Conservation (phyloP, 495 filamentous ascomycete species). For the Elasticomyces elasticus region DNA sequence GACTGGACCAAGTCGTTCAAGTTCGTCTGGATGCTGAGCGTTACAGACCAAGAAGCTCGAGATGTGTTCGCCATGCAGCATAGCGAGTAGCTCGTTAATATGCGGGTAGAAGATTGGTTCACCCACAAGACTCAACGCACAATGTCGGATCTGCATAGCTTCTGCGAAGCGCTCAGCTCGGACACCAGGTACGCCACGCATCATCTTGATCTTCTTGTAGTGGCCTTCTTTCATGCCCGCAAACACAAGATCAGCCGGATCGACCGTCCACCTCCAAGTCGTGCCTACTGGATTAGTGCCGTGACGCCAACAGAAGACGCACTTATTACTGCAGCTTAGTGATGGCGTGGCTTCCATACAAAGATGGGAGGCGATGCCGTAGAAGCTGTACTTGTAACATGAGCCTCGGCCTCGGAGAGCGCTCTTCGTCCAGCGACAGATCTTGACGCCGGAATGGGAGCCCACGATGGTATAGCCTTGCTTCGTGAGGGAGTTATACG, state of each 20-base stretch:
- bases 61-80: slow-evolving; percentile 78
- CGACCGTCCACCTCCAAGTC: slow-evolving; percentile 91
- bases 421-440: slow-evolving; percentile 96
- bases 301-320: slow-evolving; percentile 97
- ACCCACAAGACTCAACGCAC: slow-evolving; percentile 80
- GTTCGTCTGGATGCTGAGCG: slow-evolving; percentile 90
- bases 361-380: slow-evolving; percentile 87
- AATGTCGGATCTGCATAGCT: slow-evolving; percentile 86
- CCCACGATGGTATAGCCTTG: slow-evolving; percentile 94
- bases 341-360: slow-evolving; percentile 98
- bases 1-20: slow-evolving; percentile 67
- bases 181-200: slow-evolving; percentile 86
- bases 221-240: slow-evolving; percentile 80
- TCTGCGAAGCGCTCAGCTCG: slow-evolving; percentile 84
- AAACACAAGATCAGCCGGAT: slow-evolving; percentile 81
- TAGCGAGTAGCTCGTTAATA: slow-evolving; percentile 77
- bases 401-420: slow-evolving; percentile 90
- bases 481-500: slow-evolving; percentile 78
- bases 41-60: slow-evolving; percentile 95
- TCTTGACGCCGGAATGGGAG: slow-evolving; percentile 92
- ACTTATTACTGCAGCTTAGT: slow-evolving; percentile 93
- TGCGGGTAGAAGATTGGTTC: slow-evolving; percentile 97
- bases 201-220: slow-evolving; percentile 94
- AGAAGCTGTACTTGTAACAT: slow-evolving; percentile 96
- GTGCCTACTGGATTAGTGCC: slow-evolving; percentile 95